phyloP scores from a whole-genome alignment of 2,329 filamentous ascomycete species.

The Talaromyces atroroseus region DNA sequence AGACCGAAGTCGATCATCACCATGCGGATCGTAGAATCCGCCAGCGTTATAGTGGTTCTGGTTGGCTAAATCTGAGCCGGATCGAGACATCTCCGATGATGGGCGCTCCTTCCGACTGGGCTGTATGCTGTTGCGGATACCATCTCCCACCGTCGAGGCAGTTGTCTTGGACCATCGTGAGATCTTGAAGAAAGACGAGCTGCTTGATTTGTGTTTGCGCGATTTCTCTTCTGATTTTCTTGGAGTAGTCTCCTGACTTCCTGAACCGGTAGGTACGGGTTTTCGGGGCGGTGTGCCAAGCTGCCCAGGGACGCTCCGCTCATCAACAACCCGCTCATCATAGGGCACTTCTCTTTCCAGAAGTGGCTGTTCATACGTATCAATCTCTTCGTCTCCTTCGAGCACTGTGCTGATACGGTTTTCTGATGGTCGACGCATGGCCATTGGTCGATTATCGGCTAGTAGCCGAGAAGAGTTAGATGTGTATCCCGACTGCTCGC shows the following conservation, averaged over 20 bases:
- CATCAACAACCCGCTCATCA: constrained; percentile 48
- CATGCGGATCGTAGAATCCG: constrained; percentile 41
- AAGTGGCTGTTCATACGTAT: constrained; percentile 44
- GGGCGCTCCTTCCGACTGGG: constrained; percentile 55
- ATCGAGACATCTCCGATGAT: constrained; percentile 63
- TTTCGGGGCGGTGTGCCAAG: constrained; percentile 42
- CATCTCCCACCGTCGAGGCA: constrained; percentile 75
- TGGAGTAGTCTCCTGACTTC: constrained; percentile 76
- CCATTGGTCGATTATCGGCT: constrained; percentile 38
- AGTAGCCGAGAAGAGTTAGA: constrained; percentile 48
- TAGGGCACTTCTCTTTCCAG: constrained; percentile 54
- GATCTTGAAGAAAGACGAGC: constrained; percentile 81
- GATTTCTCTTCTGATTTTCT: constrained; percentile 59
- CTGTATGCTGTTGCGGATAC: constrained; percentile 61
- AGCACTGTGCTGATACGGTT: constrained; percentile 86
- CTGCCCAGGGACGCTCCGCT: constrained; percentile 39
- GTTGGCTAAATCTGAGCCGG: constrained; percentile 66
- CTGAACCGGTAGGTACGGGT: constrained; percentile 38
- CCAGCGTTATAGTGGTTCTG: constrained; percentile 53
- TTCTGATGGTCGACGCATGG: constrained; percentile 54
- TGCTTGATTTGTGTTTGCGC: constrained; percentile 83
- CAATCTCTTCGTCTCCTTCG: constrained; percentile 72
- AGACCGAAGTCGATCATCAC: constrained; percentile 42
- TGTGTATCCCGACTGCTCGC: constrained; percentile 69
- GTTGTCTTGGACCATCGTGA: constrained; percentile 98